phyloP scores from a whole-genome alignment of 306 rosid species.

The Senna tora region DNA sequence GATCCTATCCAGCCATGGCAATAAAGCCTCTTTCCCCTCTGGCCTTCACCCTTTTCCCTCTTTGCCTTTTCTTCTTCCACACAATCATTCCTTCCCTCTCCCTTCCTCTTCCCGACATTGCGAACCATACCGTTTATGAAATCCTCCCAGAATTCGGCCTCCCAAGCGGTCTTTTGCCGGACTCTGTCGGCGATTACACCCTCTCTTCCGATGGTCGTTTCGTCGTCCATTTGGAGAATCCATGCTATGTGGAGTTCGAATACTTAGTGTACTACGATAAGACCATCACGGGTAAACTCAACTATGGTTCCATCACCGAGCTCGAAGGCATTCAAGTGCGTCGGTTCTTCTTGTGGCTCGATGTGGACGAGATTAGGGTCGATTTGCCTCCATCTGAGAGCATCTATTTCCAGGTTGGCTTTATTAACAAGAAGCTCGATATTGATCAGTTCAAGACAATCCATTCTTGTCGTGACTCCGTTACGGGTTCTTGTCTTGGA shows the following conservation, averaged over 20 bases:
- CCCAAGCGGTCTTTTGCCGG: slow-evolving; percentile 77
- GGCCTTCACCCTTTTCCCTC: slow-evolving; percentile 29
- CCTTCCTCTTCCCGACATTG: slow-evolving; percentile 16
- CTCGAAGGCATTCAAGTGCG: slow-evolving; percentile 83
- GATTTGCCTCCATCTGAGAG: slow-evolving; percentile 85
- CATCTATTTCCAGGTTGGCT: slow-evolving; percentile 84
- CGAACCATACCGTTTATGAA: slow-evolving; percentile 58
- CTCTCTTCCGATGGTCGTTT: slow-evolving; percentile 69
- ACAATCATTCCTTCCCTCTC: slow-evolving; percentile 3
- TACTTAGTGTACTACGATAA: slow-evolving; percentile 74
- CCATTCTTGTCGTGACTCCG: slow-evolving; percentile 59
- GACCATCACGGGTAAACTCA: slow-evolving; percentile 69
- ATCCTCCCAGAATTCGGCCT: slow-evolving; percentile 75
- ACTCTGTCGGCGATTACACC: slow-evolving; percentile 59
- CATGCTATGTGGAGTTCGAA: slow-evolving; percentile 79
- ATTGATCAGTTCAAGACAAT: slow-evolving; percentile 73
- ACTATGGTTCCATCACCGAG: slow-evolving; percentile 71
- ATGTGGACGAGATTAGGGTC: slow-evolving; percentile 86
- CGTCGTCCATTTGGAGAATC: slow-evolving; percentile 54
- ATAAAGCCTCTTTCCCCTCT: slow-evolving; percentile 30
- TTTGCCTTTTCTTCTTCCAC: slow-evolving; percentile 19
- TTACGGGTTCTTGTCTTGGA: slow-evolving; percentile 40
- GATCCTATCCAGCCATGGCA: slow-evolving; percentile 43
- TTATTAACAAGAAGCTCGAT: slow-evolving; percentile 81
- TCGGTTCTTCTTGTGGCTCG: slow-evolving; percentile 71